These are phyloP conservation scores for Gynostemma pentaphyllum DNA, from an alignment of 306 rosid genomes.

Conservation along the genomic window DNA sequence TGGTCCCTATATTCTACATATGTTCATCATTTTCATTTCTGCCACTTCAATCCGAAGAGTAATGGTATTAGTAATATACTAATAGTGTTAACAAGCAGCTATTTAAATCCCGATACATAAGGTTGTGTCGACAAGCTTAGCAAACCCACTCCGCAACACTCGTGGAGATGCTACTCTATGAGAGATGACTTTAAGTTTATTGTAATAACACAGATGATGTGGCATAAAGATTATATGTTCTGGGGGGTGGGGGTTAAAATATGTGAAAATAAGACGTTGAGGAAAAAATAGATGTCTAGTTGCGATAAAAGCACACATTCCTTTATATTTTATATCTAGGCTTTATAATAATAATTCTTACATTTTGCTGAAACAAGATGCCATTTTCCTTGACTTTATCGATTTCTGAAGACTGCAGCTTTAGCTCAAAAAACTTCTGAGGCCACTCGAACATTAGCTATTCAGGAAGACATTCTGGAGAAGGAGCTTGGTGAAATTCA, in stretches of 20 bases:
- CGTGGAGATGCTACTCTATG: not conserved
- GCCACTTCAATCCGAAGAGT: not conserved
- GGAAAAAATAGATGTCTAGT: not conserved
- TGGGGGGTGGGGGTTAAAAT: not conserved
- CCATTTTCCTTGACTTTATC: conserved; percentile 2
- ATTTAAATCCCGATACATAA: not conserved
- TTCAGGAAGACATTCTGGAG: conserved; percentile 63
- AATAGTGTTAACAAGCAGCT: not conserved
- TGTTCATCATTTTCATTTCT: too few species aligned
- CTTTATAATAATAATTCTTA: not conserved
- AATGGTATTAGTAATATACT: too few species aligned
- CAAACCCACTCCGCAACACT: not conserved
- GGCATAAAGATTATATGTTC: not conserved
- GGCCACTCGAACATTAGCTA: conserved; percentile 74
- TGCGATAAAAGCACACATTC: not conserved
- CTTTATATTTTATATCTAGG: not conserved
- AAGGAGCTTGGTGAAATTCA: conserved; percentile 91
- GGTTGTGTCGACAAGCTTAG: not conserved
- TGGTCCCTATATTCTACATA: too few species aligned
- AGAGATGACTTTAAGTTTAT: not conserved
- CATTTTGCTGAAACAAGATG: not conserved
- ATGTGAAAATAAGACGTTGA: not conserved
- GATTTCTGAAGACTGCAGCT: conserved; percentile 60
- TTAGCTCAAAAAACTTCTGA: conserved; percentile 71
- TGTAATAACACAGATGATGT: not conserved